These are phyloP conservation scores for Russula sp. DNA, from an alignment of 768 basidiomycete genomes.

Conservation along the genomic window DNA sequence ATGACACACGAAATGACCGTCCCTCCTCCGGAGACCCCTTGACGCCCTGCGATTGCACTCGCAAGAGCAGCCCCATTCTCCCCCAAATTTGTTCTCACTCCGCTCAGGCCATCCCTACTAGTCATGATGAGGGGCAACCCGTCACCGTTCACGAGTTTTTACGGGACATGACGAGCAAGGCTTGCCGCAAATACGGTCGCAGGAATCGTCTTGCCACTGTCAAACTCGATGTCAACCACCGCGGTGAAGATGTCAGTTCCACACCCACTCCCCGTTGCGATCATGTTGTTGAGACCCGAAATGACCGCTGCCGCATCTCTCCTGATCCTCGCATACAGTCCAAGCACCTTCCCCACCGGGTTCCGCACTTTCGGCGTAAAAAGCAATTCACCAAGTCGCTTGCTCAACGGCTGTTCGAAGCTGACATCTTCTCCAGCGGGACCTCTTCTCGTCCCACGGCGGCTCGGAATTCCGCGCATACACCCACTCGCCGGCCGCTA, in stretches of 20 bases:
- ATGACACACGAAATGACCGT: background rate
- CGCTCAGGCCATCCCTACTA: background rate
- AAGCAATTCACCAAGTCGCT: slow-evolving; percentile 14
- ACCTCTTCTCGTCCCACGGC: background rate
- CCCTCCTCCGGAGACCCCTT: background rate
- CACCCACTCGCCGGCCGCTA: slow-evolving; percentile 14
- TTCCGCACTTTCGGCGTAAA: slow-evolving; percentile 4
- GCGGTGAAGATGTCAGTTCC: background rate
- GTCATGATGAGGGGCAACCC: background rate
- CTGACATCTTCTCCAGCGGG: slow-evolving; percentile 20
- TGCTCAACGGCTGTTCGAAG: slow-evolving; percentile 19
- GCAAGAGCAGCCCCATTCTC: background rate
- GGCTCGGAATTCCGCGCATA: slow-evolving; percentile 7
- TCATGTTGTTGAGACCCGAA: background rate
- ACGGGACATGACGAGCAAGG: background rate
- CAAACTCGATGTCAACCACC: background rate
- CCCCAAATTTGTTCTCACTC: background rate
- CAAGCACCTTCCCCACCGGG: background rate
- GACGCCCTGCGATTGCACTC: background rate
- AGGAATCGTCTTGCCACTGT: background rate
- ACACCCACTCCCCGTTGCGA: background rate
- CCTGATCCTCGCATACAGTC: background rate
- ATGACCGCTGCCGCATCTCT: background rate
- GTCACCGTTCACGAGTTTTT: slow-evolving; percentile 12
- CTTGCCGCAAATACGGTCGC: slow-evolving; percentile 8